Evolutionary conservation across 345 rosid species (phyloP).

Genomic region (Rubroshorea leprosula): DNA sequence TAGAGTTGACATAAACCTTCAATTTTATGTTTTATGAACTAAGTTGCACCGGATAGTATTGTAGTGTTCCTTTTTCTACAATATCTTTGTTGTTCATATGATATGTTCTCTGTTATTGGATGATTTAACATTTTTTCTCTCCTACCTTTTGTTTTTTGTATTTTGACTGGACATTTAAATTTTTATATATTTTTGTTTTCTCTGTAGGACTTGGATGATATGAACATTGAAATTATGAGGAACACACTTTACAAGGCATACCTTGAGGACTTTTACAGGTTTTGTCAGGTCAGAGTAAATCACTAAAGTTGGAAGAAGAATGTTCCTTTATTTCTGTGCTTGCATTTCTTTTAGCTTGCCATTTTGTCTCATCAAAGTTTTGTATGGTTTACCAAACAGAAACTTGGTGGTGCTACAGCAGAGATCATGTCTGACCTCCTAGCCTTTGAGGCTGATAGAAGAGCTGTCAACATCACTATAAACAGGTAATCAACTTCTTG

Average conservation of each 20-base stretch:
- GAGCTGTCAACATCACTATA: slow-evolving; percentile 92
- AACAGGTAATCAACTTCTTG: slow-evolving; percentile 48
- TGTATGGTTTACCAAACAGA: slow-evolving; percentile 30
- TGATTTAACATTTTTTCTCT: background rate
- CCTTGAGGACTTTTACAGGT: slow-evolving; percentile 93
- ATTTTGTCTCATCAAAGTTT: background rate
- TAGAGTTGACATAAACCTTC: no score
- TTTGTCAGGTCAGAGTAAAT: slow-evolving; percentile 67
- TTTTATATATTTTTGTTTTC: background rate
- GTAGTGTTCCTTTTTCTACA: no score
- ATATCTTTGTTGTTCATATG: no score
- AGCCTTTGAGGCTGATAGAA: slow-evolving; percentile 94
- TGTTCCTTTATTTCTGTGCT: background rate
- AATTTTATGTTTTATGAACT: no score
- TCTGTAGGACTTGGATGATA: slow-evolving; percentile 88
- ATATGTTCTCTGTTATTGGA: no score
- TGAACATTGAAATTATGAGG: slow-evolving; percentile 97
- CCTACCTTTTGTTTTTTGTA: slow-evolving; percentile 1
- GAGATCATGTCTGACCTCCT: slow-evolving; percentile 99
- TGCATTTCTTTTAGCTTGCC: background rate
- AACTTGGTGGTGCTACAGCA: slow-evolving; percentile 97
- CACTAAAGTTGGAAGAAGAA: slow-evolving; percentile 9
- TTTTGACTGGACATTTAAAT: no score
- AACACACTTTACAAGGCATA: slow-evolving; percentile 93
- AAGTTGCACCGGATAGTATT: no score